Conservation (phyloP, 1,284 basidiomycete species). For the Fomitopsis pinicola region DNA sequence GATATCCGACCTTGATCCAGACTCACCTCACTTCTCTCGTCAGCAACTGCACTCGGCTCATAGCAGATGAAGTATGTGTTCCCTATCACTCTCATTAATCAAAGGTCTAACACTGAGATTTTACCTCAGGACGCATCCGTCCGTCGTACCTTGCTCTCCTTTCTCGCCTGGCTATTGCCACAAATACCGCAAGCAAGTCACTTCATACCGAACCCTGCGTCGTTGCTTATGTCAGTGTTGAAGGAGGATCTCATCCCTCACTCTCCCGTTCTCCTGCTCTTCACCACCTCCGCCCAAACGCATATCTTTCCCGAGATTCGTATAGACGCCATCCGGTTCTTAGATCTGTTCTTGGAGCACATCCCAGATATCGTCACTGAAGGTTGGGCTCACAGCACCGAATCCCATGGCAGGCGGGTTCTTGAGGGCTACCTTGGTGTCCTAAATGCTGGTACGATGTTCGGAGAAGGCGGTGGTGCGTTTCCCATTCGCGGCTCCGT, state of each 20-base stretch:
- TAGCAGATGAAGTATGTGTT: slow-evolving; percentile 72
- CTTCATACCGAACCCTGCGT: not conserved
- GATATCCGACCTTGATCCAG: slow-evolving; percentile 55
- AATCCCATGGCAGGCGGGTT: slow-evolving; percentile 55
- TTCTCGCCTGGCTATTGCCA: slow-evolving; percentile 72
- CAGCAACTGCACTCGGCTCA: slow-evolving; percentile 63
- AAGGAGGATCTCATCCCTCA: slow-evolving; percentile 71
- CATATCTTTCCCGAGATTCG: slow-evolving; percentile 95
- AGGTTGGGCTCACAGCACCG: slow-evolving; percentile 56
- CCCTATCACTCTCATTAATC: not conserved
- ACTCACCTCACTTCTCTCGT: slow-evolving; percentile 63
- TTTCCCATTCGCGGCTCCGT: not conserved
- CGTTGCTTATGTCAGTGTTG: not conserved
- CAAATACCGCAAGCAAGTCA: slow-evolving; percentile 53
- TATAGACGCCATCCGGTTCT: slow-evolving; percentile 82
- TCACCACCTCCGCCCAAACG: slow-evolving; percentile 87
- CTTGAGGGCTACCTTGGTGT: slow-evolving; percentile 76
- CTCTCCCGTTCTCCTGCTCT: slow-evolving; percentile 72
- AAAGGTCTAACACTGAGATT: not conserved
- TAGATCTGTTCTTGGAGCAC: slow-evolving; percentile 75
- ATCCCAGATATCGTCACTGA: slow-evolving; percentile 67
- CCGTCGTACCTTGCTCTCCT: slow-evolving; percentile 54
- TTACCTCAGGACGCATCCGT: slow-evolving; percentile 55
- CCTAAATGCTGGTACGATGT: slow-evolving; percentile 60
- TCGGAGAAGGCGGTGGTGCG: slow-evolving; percentile 53